Base-by-base conservation (phyloP, 2,329 filamentous ascomycete species). In the Colletotrichum lini region DNA sequence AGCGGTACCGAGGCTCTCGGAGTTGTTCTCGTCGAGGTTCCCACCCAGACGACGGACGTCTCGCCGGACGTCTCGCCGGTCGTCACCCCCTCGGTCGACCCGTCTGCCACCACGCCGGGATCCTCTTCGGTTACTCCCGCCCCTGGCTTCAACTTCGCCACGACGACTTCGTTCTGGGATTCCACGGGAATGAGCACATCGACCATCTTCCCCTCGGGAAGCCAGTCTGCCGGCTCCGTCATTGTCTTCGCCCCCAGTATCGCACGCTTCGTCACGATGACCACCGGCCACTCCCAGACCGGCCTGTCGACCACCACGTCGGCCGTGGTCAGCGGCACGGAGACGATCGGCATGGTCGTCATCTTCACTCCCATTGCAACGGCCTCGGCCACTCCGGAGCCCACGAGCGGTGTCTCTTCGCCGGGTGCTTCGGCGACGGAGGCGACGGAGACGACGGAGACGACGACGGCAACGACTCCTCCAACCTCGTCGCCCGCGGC, bases 341-440 rank as follows among this genome's bases (percentile, higher is more conserved):
- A 65, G 13, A 47, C 30, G 13, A 44, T 70, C 4, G 67, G 67
- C 30, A 66, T 60, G 56, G 67, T 70, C 10, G 47, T 70, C 1
- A 35, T 66, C 2, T 65, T 52, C 7, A 65, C 66, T 0, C 67
- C 67, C 8, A 50, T 61, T 6, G 23, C 26, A 16, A 3, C 9
- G 23, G 54, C 26, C 5, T 30, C 53, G 1, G 49, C 47, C 0
- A 52, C 40, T 23, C 45, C 62, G 7, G n/a, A 8, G 0, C 23
- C 47, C 5, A 18, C 62, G 10, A 21, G 35, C n/a, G 7, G 6
- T 1, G 21, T 40, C 4, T 18, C 67, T 2, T 47, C 47, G 8
- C 13, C 54, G 13, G 67, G 47, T 9, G 26, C 47, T 30, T 21
- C 30, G 3, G 53, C 67, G 2, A 15, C 61, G 5, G 13, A 38